These are phyloP conservation scores for Vararia minispora DNA, from an alignment of 768 basidiomycete genomes.

Conservation along the genomic window DNA sequence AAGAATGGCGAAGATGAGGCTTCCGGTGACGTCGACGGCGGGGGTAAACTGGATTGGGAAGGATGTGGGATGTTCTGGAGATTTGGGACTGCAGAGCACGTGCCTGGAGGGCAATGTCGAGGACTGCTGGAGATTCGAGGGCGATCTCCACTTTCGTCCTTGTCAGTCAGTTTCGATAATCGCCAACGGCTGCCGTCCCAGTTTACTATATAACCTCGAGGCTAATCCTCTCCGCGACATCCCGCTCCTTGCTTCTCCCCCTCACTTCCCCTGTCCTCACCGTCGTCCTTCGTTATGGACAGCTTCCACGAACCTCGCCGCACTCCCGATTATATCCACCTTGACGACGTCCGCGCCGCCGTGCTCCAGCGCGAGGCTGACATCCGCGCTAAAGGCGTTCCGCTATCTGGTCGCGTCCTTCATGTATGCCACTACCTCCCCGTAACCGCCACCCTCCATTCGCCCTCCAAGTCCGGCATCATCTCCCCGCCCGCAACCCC, in stretches of 20 bases:
- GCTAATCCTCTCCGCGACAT: no score
- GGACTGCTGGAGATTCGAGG: no score
- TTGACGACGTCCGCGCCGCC: conserved; percentile 64
- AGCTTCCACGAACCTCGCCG: conserved; percentile 53
- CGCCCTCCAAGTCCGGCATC: conserved; percentile 30
- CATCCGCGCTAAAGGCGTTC: conserved; percentile 56
- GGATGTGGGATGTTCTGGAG: no score
- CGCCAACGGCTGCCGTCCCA: no score
- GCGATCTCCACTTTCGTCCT: no score
- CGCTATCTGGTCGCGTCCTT: conserved; percentile 79
- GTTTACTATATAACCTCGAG: no score
- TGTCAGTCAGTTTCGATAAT: no score
- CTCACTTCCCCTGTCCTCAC: not conserved
- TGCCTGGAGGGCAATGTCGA: no score
- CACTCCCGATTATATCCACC: conserved; percentile 36
- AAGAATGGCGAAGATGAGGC: no score
- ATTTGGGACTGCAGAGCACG: no score
- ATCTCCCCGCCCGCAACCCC: conserved; percentile 74
- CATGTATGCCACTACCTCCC: conserved; percentile 91
- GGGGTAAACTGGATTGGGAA: no score
- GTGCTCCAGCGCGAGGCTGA: conserved; percentile 63
- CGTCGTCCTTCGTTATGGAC: conserved; percentile 36
- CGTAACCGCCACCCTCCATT: conserved; percentile 50
- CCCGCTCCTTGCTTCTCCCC: not conserved
- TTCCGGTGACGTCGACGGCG: no score